Conservation (phyloP, 495 filamentous ascomycete genomes). For the Xylaria palmicola region DNA sequence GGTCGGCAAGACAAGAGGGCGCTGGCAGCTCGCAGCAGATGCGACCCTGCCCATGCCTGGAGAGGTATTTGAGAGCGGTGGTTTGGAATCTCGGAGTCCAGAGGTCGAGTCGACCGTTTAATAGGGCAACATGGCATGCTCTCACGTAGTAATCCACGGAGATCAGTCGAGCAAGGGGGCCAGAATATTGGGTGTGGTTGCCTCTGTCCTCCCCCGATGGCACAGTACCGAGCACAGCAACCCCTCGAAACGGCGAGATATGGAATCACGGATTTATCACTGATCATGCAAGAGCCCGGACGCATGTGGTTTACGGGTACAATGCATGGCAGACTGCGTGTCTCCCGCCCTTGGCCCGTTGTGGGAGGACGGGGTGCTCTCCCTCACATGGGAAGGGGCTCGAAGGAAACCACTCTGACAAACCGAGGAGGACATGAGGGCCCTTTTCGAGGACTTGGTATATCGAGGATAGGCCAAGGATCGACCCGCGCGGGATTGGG, state of each 20-base stretch:
- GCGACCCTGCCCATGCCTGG: background rate
- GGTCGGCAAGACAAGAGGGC: background rate
- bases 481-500: conserved; percentile 7
- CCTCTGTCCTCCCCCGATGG: too few relatives aligned
- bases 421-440: background rate
- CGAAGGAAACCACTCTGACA: background rate
- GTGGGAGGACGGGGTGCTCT: background rate
- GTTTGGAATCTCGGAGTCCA: background rate
- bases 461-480: conserved; percentile 5
- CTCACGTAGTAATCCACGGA: background rate
- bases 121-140: background rate
- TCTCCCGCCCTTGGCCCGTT: background rate
- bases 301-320: background rate
- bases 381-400: background rate
- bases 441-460: background rate
- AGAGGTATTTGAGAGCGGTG: background rate
- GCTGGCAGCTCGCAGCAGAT: conserved; percentile 4
- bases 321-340: background rate
- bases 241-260: background rate
- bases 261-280: background rate
- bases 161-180: background rate
- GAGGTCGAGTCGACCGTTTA: background rate
- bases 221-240: too few relatives aligned
- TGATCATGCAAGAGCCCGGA: background rate
- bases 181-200: background rate